Evolutionary conservation across 441 rosid genomes (phyloP), one percentile per base, ranked within the genome.

Genomic region (Dalechampia spathulata): DNA sequence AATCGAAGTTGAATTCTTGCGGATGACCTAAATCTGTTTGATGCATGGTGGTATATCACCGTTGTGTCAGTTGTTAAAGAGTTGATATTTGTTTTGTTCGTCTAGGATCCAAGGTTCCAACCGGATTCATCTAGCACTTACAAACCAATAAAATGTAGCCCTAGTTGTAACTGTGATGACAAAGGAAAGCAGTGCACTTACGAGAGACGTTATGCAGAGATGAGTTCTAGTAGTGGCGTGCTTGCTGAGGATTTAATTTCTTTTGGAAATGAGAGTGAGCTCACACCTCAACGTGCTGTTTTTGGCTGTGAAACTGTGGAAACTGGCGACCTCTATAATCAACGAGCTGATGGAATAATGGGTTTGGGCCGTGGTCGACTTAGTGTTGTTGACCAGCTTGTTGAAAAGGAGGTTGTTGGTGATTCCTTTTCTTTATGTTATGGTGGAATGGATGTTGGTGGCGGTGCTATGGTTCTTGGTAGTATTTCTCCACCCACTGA

Each of bases 381-480:
- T 23, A 91, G 98, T 63, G 53, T 91, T 55, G 76, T 88, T 22
- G 98, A 91, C 58, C 98, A 91, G 57, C 87, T 91, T 61, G 90
- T 86, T 32, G 90, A 74, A 38, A 86, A 81, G 60, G 81, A 86
- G 41, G 81, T 77, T 37, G 88, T 91, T 41, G 71, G 77, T 71
- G 85, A 91, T 64, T 88, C 98, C 5, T 91, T 88, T 62, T 78
- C 95, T 9, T 75, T 91, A 62, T 91, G 98, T 69, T 91, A 88
- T 55, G 98, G 98, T 64, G 98, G 98, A 47, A 91, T 91, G 95
- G 91, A 77, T 71, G 55, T 91, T 45, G 98, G 95, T 30, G 96
- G 96, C 6, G 96, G 95, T 11, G 81, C 96, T 0, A 91, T 91
- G 98, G 81, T 88, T 76, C 98, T 91, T 49, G 98, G 98, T 6